These are phyloP conservation scores for Rhodosorus marinus DNA, from an alignment of 23 red algal species.

Conservation along the genomic window DNA sequence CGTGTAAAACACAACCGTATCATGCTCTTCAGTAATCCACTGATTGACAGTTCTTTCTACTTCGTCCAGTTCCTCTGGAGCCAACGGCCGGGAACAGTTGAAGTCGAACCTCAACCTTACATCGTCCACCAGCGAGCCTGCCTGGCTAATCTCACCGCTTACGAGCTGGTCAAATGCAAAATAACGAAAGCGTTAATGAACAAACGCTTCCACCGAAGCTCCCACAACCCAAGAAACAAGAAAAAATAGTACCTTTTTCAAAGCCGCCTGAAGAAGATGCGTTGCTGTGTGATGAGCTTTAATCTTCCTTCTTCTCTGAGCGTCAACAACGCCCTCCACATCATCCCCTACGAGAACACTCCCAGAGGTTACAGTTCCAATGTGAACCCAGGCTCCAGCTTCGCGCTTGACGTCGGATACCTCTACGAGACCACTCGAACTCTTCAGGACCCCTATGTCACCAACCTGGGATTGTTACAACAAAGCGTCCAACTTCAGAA, in stretches of 20 bases:
- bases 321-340: constrained; percentile 36
- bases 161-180: too few relatives aligned
- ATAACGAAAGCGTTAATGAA: too few relatives aligned
- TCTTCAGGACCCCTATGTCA: too few relatives aligned
- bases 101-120: constrained; percentile 89
- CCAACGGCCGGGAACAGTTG: constrained; percentile 36
- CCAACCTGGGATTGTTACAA: too few relatives aligned
- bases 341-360: constrained; percentile 24
- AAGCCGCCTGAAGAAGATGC: constrained; percentile 70
- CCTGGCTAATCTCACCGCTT: constrained; percentile 54
- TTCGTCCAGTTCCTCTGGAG: constrained; percentile 22
- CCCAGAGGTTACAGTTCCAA: constrained; percentile 17
- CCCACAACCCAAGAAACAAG: too few relatives aligned
- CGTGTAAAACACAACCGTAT: constrained; percentile 28
- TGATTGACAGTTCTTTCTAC: constrained; percentile 56
- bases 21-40: constrained; percentile 54
- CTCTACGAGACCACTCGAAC: constrained; percentile 7
- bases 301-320: constrained; percentile 23
- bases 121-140: constrained; percentile 71
- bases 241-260: constrained; percentile 44
- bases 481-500: too few relatives aligned
- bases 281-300: constrained; percentile 84
- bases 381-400: constrained; percentile 48
- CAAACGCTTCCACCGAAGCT: too few relatives aligned
- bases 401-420: constrained; percentile 44